Evolutionary conservation across 345 rosid species (phyloP).

Genomic region (Carallia pectinifolia): DNA sequence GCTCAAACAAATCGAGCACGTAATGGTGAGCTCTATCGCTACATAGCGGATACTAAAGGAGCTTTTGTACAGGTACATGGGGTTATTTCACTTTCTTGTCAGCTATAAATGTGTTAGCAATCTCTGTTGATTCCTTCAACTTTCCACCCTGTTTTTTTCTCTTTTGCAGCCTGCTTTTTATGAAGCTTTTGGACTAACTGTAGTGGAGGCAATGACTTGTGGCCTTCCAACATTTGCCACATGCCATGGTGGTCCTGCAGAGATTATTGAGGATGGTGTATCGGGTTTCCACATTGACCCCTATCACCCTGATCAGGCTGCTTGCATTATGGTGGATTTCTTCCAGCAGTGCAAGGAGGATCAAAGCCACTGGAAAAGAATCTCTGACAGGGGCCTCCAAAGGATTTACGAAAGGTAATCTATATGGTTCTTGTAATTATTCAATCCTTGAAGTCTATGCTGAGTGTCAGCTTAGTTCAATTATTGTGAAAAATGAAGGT

Average conservation of each 20-base stretch:
- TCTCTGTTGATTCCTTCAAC: background rate
- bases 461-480: constrained; percentile 17
- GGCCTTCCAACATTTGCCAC: constrained; percentile 98
- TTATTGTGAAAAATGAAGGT: constrained; percentile 41
- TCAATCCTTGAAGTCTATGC: background rate
- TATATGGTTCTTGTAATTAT: background rate
- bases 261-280: constrained; percentile 73
- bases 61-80: constrained; percentile 80
- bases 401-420: constrained; percentile 78
- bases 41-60: constrained; percentile 81
- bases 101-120: background rate
- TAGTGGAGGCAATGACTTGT: constrained; percentile 97
- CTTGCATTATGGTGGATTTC: constrained; percentile 59
- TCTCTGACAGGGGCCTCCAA: constrained; percentile 73
- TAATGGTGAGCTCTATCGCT: constrained; percentile 93
- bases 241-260: constrained; percentile 95
- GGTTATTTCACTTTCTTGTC: background rate
- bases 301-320: constrained; percentile 80
- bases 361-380: constrained; percentile 69
- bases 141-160: background rate
- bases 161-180: constrained; percentile 86
- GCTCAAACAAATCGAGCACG: constrained; percentile 94
- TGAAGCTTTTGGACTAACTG: constrained; percentile 98
- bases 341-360: constrained; percentile 70
- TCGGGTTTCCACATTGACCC: constrained; percentile 98